phyloP scores from a whole-genome alignment of 2,329 filamentous ascomycete genomes.

The Talaromyces sp. region DNA sequence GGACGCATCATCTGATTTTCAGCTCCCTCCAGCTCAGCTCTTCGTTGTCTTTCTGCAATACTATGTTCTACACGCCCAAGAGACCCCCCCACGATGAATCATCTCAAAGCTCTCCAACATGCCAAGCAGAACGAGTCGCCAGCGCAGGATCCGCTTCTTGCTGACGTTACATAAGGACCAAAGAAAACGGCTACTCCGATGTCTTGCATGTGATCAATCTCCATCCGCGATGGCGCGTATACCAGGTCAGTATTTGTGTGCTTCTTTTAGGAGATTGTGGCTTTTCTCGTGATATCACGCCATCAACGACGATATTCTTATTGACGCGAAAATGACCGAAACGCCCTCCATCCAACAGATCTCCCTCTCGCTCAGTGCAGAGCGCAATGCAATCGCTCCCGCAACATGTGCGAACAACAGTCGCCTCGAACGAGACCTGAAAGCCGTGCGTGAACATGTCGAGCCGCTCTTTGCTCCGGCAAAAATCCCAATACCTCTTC shows the following conservation, averaged over 20 bases:
- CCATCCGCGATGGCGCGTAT: not conserved
- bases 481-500: not conserved
- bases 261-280: not conserved
- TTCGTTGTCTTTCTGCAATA: not conserved
- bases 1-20: not conserved
- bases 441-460: constrained; percentile 9
- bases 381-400: constrained; percentile 11
- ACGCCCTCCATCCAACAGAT: constrained; percentile 9
- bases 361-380: constrained; percentile 13
- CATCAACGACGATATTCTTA: not conserved
- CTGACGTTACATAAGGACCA: not conserved
- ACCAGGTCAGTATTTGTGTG: not conserved
- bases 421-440: constrained; percentile 8
- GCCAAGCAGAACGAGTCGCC: not conserved
- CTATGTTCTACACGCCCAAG: no score
- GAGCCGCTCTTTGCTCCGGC: not conserved
- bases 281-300: not conserved
- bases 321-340: not conserved
- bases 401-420: constrained; percentile 10
- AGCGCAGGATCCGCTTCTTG: not conserved
- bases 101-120: not conserved
- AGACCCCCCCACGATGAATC: not conserved
- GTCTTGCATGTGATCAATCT: not conserved
- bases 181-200: not conserved
- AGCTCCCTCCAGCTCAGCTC: not conserved